Evolutionary conservation across 2,329 filamentous ascomycete genomes (phyloP).

Genomic region (Pseudogymnoascus destructans): DNA sequence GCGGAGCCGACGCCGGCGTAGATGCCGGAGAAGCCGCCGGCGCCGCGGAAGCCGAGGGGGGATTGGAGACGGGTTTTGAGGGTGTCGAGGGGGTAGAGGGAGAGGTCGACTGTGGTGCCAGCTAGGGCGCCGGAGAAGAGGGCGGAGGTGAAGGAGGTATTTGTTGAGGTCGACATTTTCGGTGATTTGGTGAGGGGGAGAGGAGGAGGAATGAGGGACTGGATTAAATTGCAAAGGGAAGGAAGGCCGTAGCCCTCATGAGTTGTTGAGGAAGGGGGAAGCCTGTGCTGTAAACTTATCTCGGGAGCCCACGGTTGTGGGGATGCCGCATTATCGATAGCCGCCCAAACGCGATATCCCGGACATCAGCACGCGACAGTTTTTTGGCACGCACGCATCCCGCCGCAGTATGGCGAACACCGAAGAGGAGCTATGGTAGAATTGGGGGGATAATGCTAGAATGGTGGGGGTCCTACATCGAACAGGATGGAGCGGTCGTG

Average conservation of each 20-base stretch:
- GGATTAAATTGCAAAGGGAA: background rate
- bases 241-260: constrained; percentile 9
- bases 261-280: background rate
- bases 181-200: background rate
- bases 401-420: background rate
- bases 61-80: constrained; percentile 96
- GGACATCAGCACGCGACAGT: constrained; percentile 6
- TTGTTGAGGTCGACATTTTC: constrained; percentile 17
- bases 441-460: background rate
- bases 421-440: background rate
- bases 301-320: constrained; percentile 4
- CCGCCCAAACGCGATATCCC: constrained; percentile 9
- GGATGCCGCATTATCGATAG: constrained; percentile 8
- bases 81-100: constrained; percentile 94
- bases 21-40: constrained; percentile 80
- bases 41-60: constrained; percentile 59
- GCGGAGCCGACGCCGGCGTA: constrained; percentile 87
- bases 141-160: constrained; percentile 43
- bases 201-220: background rate
- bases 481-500: constrained; percentile 1
- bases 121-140: constrained; percentile 76
- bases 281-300: constrained; percentile 2
- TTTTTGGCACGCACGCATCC: background rate
- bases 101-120: constrained; percentile 91
- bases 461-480: constrained; percentile 8